Evolutionary conservation across 1,139 yeast genomes (phyloP).

Genomic region (Blastobotrys apis): DNA sequence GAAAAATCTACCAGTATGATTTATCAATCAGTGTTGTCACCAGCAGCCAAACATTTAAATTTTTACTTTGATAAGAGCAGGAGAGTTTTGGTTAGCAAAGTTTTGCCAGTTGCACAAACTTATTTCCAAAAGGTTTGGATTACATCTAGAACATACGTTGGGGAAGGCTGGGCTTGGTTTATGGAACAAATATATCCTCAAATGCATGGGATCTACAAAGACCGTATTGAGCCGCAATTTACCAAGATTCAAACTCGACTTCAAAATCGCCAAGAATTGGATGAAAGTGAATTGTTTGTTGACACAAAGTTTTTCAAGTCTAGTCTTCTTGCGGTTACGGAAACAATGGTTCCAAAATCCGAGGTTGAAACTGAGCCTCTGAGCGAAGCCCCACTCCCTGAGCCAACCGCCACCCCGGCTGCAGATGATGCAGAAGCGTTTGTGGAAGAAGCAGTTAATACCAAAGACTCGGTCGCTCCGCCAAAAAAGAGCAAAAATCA

Average conservation of each 20-base stretch:
- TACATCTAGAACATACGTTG: constrained; percentile 5
- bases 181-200: constrained; percentile 21
- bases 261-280: constrained; percentile 9
- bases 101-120: constrained; percentile 13
- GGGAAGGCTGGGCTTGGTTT: constrained; percentile 19
- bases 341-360: neutral
- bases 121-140: constrained; percentile 11
- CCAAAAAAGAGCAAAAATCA: neutral
- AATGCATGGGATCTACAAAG: constrained; percentile 22
- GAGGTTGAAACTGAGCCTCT: neutral
- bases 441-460: neutral
- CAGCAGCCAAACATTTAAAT: constrained; percentile 13
- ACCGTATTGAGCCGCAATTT: constrained; percentile 30
- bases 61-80: constrained; percentile 14
- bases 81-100: constrained; percentile 15
- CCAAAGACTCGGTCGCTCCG: neutral
- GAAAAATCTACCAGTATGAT: no score
- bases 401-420: neutral
- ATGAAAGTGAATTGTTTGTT: constrained; percentile 11
- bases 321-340: constrained; percentile 1
- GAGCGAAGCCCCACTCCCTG: constrained; percentile 1
- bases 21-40: constrained; percentile 13
- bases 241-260: constrained; percentile 28
- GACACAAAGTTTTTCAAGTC: constrained; percentile 7
- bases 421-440: neutral